Conservation (phyloP, 2,329 filamentous ascomycete genomes). For the Aureobasidium sp. region DNA sequence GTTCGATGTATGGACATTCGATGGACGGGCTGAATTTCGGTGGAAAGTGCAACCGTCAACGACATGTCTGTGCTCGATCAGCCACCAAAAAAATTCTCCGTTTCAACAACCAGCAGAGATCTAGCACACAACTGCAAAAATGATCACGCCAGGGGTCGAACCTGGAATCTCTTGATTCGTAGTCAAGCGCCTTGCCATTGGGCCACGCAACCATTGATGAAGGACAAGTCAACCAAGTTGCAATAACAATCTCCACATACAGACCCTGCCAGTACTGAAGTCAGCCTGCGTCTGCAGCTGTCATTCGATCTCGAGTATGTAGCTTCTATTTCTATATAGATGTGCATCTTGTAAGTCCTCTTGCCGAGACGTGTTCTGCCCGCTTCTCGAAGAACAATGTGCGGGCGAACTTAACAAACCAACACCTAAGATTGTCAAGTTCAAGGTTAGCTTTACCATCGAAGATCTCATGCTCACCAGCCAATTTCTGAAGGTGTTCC, state of each 20-base stretch:
- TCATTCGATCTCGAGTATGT: background rate
- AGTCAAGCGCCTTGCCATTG: constrained; percentile 52
- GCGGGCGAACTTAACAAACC: constrained; percentile 2
- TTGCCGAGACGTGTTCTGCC: background rate
- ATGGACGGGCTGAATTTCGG: background rate
- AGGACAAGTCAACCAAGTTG: background rate
- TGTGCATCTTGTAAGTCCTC: background rate
- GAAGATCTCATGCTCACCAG: background rate
- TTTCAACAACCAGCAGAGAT: background rate
- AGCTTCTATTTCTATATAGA: background rate
- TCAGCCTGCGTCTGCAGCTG: background rate
- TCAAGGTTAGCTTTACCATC: background rate
- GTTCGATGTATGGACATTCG: background rate
- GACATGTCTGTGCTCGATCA: background rate
- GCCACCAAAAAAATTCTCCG: background rate
- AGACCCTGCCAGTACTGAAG: background rate
- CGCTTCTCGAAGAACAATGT: background rate
- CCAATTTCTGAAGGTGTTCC: background rate
- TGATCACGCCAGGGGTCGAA: constrained; percentile 14
- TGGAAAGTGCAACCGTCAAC: background rate
- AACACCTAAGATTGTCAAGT: background rate
- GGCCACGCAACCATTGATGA: constrained; percentile 30
- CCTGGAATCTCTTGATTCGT: constrained; percentile 28
- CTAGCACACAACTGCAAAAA: background rate
- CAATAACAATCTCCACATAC: background rate